These are phyloP conservation scores for Pseudopyricularia cyperi DNA, from an alignment of 2,329 filamentous ascomycete genomes.

Conservation along the genomic window DNA sequence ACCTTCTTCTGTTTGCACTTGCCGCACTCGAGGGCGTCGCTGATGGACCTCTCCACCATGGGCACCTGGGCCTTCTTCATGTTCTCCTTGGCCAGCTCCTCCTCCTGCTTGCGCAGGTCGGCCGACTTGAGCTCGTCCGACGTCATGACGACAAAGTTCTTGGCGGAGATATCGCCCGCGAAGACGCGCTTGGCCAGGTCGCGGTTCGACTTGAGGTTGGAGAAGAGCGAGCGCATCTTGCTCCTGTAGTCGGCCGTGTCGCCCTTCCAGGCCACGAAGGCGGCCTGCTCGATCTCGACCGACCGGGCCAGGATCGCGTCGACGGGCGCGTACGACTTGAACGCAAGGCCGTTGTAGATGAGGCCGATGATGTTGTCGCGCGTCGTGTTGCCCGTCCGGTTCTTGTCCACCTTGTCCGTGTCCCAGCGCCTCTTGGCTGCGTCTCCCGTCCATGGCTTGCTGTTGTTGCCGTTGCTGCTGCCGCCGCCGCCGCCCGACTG, in stretches of 20 bases:
- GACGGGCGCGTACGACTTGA: conserved; percentile 55
- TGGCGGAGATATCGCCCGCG: conserved; percentile 55
- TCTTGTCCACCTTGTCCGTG: conserved; percentile 66
- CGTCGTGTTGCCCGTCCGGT: conserved; percentile 58
- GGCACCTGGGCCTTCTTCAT: conserved; percentile 96
- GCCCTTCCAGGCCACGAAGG: conserved; percentile 55
- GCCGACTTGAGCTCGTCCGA: conserved; percentile 85
- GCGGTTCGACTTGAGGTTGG: conserved; percentile 85
- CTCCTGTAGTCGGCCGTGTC: conserved; percentile 65
- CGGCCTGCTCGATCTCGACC: conserved; percentile 73
- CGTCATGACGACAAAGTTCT: conserved; percentile 72
- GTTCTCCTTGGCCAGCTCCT: conserved; percentile 74
- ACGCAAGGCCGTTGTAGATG: conserved; percentile 81
- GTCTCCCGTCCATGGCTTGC: conserved; percentile 41
- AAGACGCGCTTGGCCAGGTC: conserved; percentile 66
- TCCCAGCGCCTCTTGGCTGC: conserved; percentile 72
- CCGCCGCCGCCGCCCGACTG: conserved; percentile 24
- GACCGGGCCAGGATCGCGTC: conserved; percentile 60
- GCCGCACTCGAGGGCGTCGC: conserved; percentile 74
- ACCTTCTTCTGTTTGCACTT: conserved; percentile 92
- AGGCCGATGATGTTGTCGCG: conserved; percentile 82
- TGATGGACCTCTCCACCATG: conserved; percentile 82
- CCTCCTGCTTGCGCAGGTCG: conserved; percentile 64
- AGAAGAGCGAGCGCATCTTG: conserved; percentile 85
- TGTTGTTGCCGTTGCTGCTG: conserved; percentile 21